Evolutionary conservation across 371 early-diverging fungal species (phyloP).

Genomic region (Amoeboaphelidium protococcarum): DNA sequence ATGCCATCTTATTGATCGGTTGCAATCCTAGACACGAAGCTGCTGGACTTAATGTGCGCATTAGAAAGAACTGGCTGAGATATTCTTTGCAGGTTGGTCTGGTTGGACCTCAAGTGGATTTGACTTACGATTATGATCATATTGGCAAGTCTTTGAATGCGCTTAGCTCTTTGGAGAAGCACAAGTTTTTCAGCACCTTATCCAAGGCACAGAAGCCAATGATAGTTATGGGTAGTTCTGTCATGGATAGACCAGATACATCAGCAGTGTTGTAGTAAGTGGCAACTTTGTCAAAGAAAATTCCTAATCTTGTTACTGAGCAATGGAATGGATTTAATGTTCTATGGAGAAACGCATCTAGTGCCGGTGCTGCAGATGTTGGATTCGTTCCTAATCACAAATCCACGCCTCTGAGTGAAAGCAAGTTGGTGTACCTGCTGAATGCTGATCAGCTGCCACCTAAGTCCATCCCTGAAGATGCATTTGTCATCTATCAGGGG

Average conservation of each 20-base stretch:
- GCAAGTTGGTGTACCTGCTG: slow-evolving; percentile 67
- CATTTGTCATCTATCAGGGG: slow-evolving; percentile 93
- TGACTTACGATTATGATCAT: slow-evolving; percentile 76
- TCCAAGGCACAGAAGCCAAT: slow-evolving; percentile 64
- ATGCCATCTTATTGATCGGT: slow-evolving; percentile 67
- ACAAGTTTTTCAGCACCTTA: slow-evolving; percentile 39
- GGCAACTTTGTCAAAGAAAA: slow-evolving; percentile 16
- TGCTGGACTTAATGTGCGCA: slow-evolving; percentile 73
- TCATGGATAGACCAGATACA: slow-evolving; percentile 30
- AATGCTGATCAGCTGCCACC: slow-evolving; percentile 61
- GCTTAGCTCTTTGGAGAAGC: too few relatives aligned
- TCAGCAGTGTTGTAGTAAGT: slow-evolving; percentile 17
- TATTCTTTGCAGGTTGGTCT: slow-evolving; percentile 48
- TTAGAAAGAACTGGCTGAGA: slow-evolving; percentile 74
- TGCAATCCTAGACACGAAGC: slow-evolving; percentile 93
- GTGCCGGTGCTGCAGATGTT: slow-evolving; percentile 73
- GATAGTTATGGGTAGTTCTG: slow-evolving; percentile 60
- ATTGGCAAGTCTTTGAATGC: slow-evolving; percentile 45
- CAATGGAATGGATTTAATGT: slow-evolving; percentile 73
- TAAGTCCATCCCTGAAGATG: slow-evolving; percentile 48
- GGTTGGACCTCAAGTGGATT: slow-evolving; percentile 31
- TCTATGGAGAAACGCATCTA: slow-evolving; percentile 36
- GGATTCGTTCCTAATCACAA: slow-evolving; percentile 37
- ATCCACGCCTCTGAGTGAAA: slow-evolving; percentile 11
- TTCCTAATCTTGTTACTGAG: slow-evolving; percentile 34